Evolutionary conservation across 2,329 filamentous ascomycete species (phyloP).

Genomic region (Clarireedia homoeocarpa): DNA sequence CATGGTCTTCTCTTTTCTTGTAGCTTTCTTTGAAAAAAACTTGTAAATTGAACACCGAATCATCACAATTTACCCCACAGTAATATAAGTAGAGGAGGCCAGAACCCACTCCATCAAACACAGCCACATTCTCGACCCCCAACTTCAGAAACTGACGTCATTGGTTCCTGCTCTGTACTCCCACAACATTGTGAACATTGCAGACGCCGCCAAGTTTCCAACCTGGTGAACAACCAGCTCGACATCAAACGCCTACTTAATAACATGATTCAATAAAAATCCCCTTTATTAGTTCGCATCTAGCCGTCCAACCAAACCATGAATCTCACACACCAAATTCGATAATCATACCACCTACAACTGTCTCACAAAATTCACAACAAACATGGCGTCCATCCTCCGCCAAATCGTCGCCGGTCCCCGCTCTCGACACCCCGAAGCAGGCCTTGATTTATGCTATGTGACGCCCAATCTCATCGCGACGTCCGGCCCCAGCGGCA

Average conservation of each 20-base stretch:
- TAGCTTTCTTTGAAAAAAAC: too few species aligned
- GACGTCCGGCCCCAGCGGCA: conserved; percentile 77
- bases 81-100: too few species aligned
- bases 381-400: conserved; percentile 64
- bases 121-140: too few species aligned
- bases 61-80: too few species aligned
- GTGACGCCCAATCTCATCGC: conserved; percentile 71
- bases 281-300: too few species aligned
- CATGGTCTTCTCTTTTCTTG: too few species aligned
- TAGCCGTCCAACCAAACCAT: too few species aligned
- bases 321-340: too few species aligned
- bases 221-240: background rate
- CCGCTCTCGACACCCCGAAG: conserved; percentile 74
- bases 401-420: conserved; percentile 89
- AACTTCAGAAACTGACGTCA: background rate
- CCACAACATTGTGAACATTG: background rate
- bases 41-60: too few species aligned
- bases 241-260: too few species aligned
- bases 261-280: too few species aligned
- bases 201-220: background rate
- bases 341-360: background rate
- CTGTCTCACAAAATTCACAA: background rate
- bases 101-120: too few species aligned
- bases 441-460: conserved; percentile 90
- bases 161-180: background rate